phyloP scores from a whole-genome alignment of 2,329 filamentous ascomycete species.

The Calonectria pteridis region DNA sequence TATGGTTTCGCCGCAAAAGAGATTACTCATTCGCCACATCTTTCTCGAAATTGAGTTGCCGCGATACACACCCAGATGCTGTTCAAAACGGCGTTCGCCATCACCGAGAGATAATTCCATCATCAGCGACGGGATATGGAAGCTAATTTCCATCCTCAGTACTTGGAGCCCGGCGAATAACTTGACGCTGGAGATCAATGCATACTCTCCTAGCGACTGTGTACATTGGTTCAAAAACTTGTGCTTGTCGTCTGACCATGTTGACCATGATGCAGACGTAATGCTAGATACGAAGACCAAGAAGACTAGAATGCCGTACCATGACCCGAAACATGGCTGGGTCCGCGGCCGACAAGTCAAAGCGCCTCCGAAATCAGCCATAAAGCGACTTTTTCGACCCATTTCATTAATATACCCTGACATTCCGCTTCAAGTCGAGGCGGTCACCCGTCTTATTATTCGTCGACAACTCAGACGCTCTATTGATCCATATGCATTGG shows the following conservation, averaged over 20 bases:
- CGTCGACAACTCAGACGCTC: conserved; percentile 50
- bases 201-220: conserved; percentile 50
- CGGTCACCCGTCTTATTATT: conserved; percentile 48
- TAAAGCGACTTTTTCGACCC: conserved; percentile 43
- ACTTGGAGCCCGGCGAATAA: conserved; percentile 41
- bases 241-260: conserved; percentile 40
- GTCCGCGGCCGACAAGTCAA: conserved; percentile 41
- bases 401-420: conserved; percentile 3
- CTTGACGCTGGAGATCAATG: conserved; percentile 51
- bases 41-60: conserved; percentile 47
- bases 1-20: conserved; percentile 33
- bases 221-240: conserved; percentile 51
- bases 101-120: conserved; percentile 16
- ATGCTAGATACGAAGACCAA: too few relatives aligned
- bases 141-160: conserved; percentile 48
- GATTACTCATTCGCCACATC: conserved; percentile 45
- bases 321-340: conserved; percentile 50
- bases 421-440: conserved; percentile 40
- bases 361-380: conserved; percentile 37
- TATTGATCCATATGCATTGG: conserved; percentile 30
- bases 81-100: conserved; percentile 12
- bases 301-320: background rate
- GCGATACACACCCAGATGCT: conserved; percentile 41
- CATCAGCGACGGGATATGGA: conserved; percentile 39
- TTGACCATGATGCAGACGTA: conserved; percentile 22